Evolutionary conservation across 495 filamentous ascomycete genomes (phyloP).

Genomic region (Pyrenopolyporus hunteri): DNA sequence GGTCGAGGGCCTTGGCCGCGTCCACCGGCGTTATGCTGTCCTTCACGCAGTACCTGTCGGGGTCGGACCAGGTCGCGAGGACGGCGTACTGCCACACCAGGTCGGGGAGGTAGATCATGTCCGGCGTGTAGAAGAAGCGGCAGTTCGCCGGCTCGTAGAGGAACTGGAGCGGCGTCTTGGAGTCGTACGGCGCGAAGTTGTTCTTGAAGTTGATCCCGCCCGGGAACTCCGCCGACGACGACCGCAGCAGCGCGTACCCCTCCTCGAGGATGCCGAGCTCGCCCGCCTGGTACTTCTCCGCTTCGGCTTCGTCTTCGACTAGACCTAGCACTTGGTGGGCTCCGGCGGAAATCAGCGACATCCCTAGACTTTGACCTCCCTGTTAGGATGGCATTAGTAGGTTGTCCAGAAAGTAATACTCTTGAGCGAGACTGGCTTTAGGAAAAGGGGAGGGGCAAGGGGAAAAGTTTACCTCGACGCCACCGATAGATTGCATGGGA

Average conservation of each 20-base stretch:
- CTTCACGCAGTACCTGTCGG: conserved; percentile 40
- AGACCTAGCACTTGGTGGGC: conserved; percentile 20
- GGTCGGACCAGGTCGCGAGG: conserved; percentile 84
- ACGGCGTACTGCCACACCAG: conserved; percentile 54
- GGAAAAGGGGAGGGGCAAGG: not conserved
- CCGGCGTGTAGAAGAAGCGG: conserved; percentile 59
- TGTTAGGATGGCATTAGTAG: not conserved
- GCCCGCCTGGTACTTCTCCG: conserved; percentile 26
- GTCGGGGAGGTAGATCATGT: conserved; percentile 50
- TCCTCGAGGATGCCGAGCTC: conserved; percentile 30
- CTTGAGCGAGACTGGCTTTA: too few relatives aligned
- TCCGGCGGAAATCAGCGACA: conserved; percentile 24
- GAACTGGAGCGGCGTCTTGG: conserved; percentile 57
- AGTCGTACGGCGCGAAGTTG: conserved; percentile 39
- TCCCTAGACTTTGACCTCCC: conserved; percentile 44
- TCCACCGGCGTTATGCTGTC: conserved; percentile 11
- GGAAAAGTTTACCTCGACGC: conserved; percentile 52
- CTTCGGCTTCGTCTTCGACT: conserved; percentile 15
- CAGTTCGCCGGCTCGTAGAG: conserved; percentile 59
- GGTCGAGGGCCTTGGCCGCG: conserved; percentile 5
- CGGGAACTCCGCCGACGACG: not conserved
- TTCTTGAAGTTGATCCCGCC: conserved; percentile 47
- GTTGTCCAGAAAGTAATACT: too few relatives aligned
- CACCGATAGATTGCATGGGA: conserved; percentile 65
- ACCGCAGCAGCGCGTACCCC: conserved; percentile 19